A percentile compares a stretch with the other conserved stretches of the same genome.
Conservation (phyloP, 169 alveolate species). For the Eimeria praecox region DNA sequence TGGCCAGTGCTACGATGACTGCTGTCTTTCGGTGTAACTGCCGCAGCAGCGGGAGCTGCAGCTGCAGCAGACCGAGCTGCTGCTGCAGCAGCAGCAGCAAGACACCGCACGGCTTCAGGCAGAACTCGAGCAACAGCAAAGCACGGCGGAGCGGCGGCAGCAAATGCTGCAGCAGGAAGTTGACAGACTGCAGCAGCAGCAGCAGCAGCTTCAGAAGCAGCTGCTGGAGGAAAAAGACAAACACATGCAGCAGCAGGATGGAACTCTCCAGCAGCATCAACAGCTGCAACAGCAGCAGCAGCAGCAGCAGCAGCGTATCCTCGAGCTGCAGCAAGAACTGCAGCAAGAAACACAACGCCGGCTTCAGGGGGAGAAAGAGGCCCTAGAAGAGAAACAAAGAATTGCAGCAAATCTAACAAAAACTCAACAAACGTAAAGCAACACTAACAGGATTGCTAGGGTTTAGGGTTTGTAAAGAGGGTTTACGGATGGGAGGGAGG, state of each 20-base stretch:
- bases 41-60: constrained; percentile 60
- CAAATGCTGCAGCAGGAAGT: constrained; percentile 64
- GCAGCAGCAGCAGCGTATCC: constrained; percentile 49
- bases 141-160: constrained; percentile 37
- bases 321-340: constrained; percentile 71
- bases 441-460: background rate
- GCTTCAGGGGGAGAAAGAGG: constrained; percentile 41
- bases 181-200: constrained; percentile 61
- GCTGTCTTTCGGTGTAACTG: background rate
- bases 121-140: constrained; percentile 38
- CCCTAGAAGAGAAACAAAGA: background rate
- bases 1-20: background rate
- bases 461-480: background rate
- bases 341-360: constrained; percentile 61
- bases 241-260: constrained; percentile 48
- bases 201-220: constrained; percentile 63
- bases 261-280: constrained; percentile 47
- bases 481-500: background rate
- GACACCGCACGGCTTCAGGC: constrained; percentile 26
- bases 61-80: constrained; percentile 61
- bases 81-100: constrained; percentile 65
- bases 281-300: constrained; percentile 62
- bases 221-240: constrained; percentile 51
- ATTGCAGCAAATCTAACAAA: background rate
- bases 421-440: constrained; percentile 8